Evolutionary conservation across 2,329 filamentous ascomycete genomes (phyloP).

Genomic region (Bimuria novae-zelandiae): DNA sequence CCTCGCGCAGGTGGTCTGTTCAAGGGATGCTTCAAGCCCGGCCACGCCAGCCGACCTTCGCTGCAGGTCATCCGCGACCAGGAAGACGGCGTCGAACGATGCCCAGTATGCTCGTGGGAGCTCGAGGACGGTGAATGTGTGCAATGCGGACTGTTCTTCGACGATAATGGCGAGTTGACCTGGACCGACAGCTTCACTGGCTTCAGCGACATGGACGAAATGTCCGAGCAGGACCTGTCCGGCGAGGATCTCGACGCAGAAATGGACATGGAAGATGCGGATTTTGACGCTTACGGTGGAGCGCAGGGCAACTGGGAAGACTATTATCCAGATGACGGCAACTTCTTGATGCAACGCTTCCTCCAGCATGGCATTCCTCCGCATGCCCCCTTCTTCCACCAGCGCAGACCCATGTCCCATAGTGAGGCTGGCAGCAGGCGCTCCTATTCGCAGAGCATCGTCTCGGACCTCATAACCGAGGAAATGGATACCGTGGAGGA

Average conservation of each 20-base stretch:
- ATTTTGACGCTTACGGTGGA: slow-evolving; percentile 42
- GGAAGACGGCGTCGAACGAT: slow-evolving; percentile 65
- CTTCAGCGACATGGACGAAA: slow-evolving; percentile 53
- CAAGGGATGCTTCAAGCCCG: slow-evolving; percentile 60
- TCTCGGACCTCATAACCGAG: slow-evolving; percentile 46
- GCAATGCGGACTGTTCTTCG: slow-evolving; percentile 58
- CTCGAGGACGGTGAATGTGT: slow-evolving; percentile 64
- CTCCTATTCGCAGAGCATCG: slow-evolving; percentile 48
- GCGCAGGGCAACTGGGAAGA: slow-evolving; percentile 39
- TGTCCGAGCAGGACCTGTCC: slow-evolving; percentile 43
- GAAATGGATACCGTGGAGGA: slow-evolving; percentile 51
- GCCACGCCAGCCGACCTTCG: slow-evolving; percentile 27
- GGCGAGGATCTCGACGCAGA: slow-evolving; percentile 49
- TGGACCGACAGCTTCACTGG: slow-evolving; percentile 47
- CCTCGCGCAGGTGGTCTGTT: slow-evolving; percentile 62
- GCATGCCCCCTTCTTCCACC: slow-evolving; percentile 26
- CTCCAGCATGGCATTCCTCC: slow-evolving; percentile 34
- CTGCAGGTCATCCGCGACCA: slow-evolving; percentile 57
- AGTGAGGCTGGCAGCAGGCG: slow-evolving; percentile 49
- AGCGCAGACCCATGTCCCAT: slow-evolving; percentile 44
- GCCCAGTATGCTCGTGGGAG: slow-evolving; percentile 66
- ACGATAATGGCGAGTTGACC: slow-evolving; percentile 50
- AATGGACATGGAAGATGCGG: slow-evolving; percentile 48
- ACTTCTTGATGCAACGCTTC: slow-evolving; percentile 43
- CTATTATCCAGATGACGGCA: slow-evolving; percentile 34